phyloP scores from a whole-genome alignment of 257 asterid genomes.

The Ballota nigra region DNA sequence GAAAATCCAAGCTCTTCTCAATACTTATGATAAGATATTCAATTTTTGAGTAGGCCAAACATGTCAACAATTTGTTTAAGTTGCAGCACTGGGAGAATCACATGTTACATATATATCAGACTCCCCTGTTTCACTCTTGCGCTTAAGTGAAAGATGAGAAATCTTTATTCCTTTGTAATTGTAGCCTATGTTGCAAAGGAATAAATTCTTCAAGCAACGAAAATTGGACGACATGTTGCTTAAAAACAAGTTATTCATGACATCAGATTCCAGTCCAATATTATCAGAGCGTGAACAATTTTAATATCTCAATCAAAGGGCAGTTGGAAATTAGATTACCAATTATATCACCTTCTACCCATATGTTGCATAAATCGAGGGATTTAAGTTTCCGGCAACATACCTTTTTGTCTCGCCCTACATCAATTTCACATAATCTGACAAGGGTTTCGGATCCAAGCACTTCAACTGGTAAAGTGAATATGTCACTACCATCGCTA shows the following conservation, averaged over 20 bases:
- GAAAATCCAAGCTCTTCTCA: neutral
- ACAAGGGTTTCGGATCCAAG: neutral
- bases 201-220: neutral
- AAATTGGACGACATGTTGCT: neutral
- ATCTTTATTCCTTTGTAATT: neutral
- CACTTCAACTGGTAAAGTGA: neutral
- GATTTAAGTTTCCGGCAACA: neutral
- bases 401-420: neutral
- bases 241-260: no score
- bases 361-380: neutral
- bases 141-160: neutral
- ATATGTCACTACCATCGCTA: no score
- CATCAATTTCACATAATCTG: neutral
- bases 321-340: neutral
- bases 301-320: conserved; percentile 19
- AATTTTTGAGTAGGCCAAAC: neutral
- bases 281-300: neutral
- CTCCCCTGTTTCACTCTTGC: neutral
- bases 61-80: neutral
- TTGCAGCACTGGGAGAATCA: neutral
- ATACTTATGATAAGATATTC: no score
- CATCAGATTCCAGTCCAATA: neutral
- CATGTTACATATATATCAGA: neutral
- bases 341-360: neutral
- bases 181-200: neutral